Base-by-base conservation (phyloP, 495 filamentous ascomycete species). In the Talaromyces stipitatus region DNA sequence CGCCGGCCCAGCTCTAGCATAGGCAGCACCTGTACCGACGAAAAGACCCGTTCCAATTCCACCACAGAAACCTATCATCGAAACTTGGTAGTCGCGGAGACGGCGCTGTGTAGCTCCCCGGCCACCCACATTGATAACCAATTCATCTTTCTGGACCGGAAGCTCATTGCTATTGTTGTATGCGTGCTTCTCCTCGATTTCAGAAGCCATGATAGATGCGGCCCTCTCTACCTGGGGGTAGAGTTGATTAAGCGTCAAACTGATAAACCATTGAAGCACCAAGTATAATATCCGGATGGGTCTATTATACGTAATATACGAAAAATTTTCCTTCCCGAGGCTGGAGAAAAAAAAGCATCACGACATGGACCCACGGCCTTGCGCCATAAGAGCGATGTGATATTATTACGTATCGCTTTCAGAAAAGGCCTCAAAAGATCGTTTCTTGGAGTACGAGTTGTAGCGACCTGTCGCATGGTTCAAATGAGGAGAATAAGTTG, bases 21-120 rank as follows among this genome's bases (percentile, higher is more conserved):
- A 77, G 11, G 84, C 81, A 46, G 69, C 70, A 30, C 87, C 86
- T 54, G 82, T 86, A 57, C 87, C 86, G 20, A 90, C 70, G 73
- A 91, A 91, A 30, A 91, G 73, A 53, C 86, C 87, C 3, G 87
- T 91, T 12, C 87, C 88, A 62, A 91, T 85, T 20, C 69, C 71
- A 58, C 71, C 62, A 58, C 66, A 71, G 59, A 73, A 68, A 4
- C 68, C 71, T 54, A 73, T 73, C 71, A 73, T 73, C 50, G 61
- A 66, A 30, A 73, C 62, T 56, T 73, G 71, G 26, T 73, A 73
- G 50, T 71, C 69, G 43, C 65, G 65, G 48, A 73, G 64, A 8
- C 69, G 68, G 18, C 71, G 66, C 61, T 73, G 71, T 18, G 67
- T 64, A 1, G 63, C 63, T 36, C 63, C 71, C 22, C 69, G 69